Percentiles rank a stretch among this genome's conserved stretches.
Evolutionary conservation across 768 basidiomycete genomes (phyloP).

Genomic region (Tricholoma terreum): DNA sequence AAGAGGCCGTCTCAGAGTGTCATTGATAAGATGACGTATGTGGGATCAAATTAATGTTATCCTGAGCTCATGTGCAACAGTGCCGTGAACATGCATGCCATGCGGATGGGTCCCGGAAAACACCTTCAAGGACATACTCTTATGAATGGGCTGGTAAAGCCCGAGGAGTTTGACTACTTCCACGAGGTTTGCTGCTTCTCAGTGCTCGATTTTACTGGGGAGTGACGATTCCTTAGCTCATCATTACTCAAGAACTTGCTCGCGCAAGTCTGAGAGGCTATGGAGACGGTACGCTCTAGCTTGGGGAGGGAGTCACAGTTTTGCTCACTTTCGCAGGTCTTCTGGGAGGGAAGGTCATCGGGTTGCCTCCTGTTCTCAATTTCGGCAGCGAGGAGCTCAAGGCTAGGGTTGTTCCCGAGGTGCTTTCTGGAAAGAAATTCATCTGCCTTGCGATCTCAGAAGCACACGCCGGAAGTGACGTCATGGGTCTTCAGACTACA

Average conservation of each 20-base stretch:
- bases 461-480: conserved; percentile 85
- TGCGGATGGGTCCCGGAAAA: conserved; percentile 94
- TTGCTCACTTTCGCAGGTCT: conserved; percentile 42
- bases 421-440: conserved; percentile 74
- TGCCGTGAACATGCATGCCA: conserved; percentile 73
- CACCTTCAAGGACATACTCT: conserved; percentile 80
- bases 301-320: background rate
- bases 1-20: conserved; percentile 80
- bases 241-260: conserved; percentile 81
- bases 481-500: conserved; percentile 72
- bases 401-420: conserved; percentile 59
- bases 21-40: conserved; percentile 85
- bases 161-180: conserved; percentile 91
- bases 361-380: conserved; percentile 86
- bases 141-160: conserved; percentile 79
- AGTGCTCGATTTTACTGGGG: background rate
- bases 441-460: conserved; percentile 88
- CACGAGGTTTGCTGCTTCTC: conserved; percentile 53
- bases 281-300: conserved; percentile 57
- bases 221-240: conserved; percentile 45
- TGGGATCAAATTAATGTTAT: conserved; percentile 16
- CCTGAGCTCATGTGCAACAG: conserved; percentile 28
- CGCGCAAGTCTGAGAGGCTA: conserved; percentile 75
- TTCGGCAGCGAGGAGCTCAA: conserved; percentile 69
- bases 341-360: conserved; percentile 78